Evolutionary conservation across 1,284 basidiomycete species (phyloP).

Genomic region (Malassezia nana): DNA sequence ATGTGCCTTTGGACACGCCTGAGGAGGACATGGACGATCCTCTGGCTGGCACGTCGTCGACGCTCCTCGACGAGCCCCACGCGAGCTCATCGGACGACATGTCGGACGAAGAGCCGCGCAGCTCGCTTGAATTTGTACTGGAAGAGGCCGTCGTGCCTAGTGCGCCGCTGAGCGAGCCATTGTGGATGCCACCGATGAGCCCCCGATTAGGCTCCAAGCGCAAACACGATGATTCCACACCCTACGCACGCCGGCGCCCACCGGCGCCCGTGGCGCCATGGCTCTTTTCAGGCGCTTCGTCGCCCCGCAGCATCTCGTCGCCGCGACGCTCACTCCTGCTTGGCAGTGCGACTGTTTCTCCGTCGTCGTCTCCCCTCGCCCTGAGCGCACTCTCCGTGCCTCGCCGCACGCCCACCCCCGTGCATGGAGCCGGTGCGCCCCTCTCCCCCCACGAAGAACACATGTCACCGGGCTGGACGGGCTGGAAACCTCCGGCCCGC

Average conservation of each 20-base stretch:
- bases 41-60: neutral
- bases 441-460: neutral
- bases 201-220: conserved; percentile 6
- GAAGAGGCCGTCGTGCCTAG: neutral
- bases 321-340: conserved; percentile 3
- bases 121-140: neutral
- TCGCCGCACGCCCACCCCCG: neutral
- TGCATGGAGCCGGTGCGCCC: neutral
- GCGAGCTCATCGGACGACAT: conserved; percentile 4
- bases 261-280: neutral
- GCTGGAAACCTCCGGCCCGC: conserved; percentile 1
- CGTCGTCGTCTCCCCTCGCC: conserved; percentile 16
- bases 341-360: conserved; percentile 7
- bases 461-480: neutral
- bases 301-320: conserved; percentile 8
- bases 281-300: neutral
- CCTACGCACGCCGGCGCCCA: neutral
- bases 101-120: conserved; percentile 5
- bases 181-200: neutral
- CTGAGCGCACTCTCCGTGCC: neutral
- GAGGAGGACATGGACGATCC: conserved; percentile 10
- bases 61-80: neutral
- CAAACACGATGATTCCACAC: conserved; percentile 7
- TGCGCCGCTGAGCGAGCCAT: neutral
- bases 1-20: neutral